Conservation (phyloP, 164 flowering plant genomes). For the Aristolochia contorta region DNA sequence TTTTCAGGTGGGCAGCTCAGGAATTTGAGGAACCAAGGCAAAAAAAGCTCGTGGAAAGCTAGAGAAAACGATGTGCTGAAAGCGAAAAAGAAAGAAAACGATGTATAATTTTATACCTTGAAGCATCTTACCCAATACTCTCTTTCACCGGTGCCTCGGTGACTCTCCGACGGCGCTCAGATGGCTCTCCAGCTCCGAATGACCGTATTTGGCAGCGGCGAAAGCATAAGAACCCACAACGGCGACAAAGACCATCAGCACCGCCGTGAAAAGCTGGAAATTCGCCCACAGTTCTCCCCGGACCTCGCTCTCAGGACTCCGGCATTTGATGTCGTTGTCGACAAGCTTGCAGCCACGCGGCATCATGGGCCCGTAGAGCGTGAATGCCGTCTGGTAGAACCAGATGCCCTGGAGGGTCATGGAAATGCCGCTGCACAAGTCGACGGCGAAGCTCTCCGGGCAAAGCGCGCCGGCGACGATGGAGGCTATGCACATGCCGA, state of each 20-base stretch:
- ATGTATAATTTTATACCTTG: neutral
- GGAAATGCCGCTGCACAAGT: slow-evolving; percentile 64
- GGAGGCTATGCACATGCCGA: slow-evolving; percentile 67
- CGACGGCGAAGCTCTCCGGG: slow-evolving; percentile 66
- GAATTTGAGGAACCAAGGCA: too few species aligned
- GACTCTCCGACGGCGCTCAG: neutral
- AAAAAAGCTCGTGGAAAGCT: too few species aligned
- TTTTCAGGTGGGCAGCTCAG: too few species aligned
- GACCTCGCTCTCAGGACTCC: slow-evolving; percentile 36
- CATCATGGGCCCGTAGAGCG: slow-evolving; percentile 91
- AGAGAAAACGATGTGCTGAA: too few species aligned
- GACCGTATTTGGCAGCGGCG: slow-evolving; percentile 42
- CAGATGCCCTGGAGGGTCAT: slow-evolving; percentile 96
- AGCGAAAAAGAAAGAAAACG: too few species aligned
- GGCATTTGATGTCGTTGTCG: slow-evolving; percentile 35
- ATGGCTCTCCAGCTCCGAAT: neutral
- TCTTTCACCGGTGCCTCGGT: neutral
- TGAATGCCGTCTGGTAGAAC: slow-evolving; percentile 96
- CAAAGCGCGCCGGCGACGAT: slow-evolving; percentile 53
- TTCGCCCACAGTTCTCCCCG: slow-evolving; percentile 81
- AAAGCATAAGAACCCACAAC: slow-evolving; percentile 40
- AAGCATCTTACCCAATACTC: neutral
- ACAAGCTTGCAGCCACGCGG: slow-evolving; percentile 71
- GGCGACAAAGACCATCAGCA: slow-evolving; percentile 36
- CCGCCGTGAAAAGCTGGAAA: slow-evolving; percentile 59